Base-by-base conservation (phyloP, 495 filamentous ascomycete species). In the Trichoderma parareesei region DNA sequence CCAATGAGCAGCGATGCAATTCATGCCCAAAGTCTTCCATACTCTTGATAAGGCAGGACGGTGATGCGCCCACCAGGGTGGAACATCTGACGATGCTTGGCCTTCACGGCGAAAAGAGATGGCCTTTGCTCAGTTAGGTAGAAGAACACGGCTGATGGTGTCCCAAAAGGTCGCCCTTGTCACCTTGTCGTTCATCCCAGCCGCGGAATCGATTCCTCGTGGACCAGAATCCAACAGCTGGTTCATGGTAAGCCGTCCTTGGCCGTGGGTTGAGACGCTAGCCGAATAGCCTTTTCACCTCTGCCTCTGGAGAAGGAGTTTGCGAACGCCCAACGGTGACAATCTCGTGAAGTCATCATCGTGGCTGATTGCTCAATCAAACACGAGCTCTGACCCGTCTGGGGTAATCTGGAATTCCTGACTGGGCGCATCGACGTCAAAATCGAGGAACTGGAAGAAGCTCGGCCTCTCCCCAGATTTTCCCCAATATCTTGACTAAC, bases 401-500 rank as follows among this genome's bases (percentile, higher is more conserved):
- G 53, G 53, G 53, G 53, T 37, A 57, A 57, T 57, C 53, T 9
- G 37, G 20, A 33, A 35, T 38, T 57, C 27, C 9, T 37, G 27
- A 14, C 27, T 14, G 27, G 27, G 27, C 53, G 9, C 11, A 4
- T n/a, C 33, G 53, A 33, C 20, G 53, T 37, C 53, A 57, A 57
- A 57, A 13, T 33, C 53, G 10, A n/a, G 4, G 16, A 2, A 57
- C 27, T 57, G 53, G 53, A 5, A 1, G 44, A 48, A 48, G 44
- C 44, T 48, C 44, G 44, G 11, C 11, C 11, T 57, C 53, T 57
- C 53, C 53, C 53, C 53, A 57, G 53, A 57, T 5, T 35, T 57
- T 57, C 53, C 53, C 33, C 53, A 57, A 57, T 57, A 57, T 57
- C 53, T 57, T 57, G 53, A 57, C 53, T 57, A 57, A 57, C 27